These are phyloP conservation scores for Podaxis sp. DNA, from an alignment of 768 basidiomycete genomes.

Conservation along the genomic window DNA sequence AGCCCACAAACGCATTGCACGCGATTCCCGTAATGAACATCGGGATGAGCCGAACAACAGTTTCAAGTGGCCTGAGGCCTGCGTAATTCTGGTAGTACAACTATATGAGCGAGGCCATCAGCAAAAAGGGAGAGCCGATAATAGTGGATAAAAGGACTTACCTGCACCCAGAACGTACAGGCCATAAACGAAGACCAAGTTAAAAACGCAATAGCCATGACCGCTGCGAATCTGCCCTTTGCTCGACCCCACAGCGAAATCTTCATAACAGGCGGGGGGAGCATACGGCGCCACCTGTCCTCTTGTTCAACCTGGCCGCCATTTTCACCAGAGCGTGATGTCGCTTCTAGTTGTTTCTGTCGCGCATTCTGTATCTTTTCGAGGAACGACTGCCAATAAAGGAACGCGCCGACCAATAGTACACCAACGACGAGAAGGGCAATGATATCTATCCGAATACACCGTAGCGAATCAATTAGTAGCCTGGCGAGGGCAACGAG, in stretches of 20 bases:
- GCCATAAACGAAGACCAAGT: constrained; percentile 57
- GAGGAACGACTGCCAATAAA: constrained; percentile 65
- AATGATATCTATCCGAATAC: constrained; percentile 57
- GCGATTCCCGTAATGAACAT: constrained; percentile 65
- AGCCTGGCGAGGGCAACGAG: neutral
- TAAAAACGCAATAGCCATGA: constrained; percentile 60
- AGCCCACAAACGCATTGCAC: constrained; percentile 65
- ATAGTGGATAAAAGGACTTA: constrained; percentile 2
- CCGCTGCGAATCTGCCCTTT: constrained; percentile 57
- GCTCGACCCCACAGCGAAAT: constrained; percentile 60
- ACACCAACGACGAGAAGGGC: constrained; percentile 63
- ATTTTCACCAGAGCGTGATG: neutral
- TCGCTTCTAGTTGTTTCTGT: neutral
- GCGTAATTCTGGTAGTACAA: constrained; percentile 73
- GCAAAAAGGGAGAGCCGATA: neutral
- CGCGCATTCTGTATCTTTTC: constrained; percentile 35
- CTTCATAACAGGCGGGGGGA: constrained; percentile 66
- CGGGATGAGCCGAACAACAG: constrained; percentile 67
- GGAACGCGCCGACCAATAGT: constrained; percentile 51
- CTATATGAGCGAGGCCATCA: constrained; percentile 26
- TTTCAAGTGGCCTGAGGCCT: constrained; percentile 49
- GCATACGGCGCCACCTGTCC: neutral
- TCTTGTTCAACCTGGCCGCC: neutral
- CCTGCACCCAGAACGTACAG: constrained; percentile 43
- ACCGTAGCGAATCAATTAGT: neutral